phyloP scores from a whole-genome alignment of 768 basidiomycete genomes.

The Rickenella mellea region DNA sequence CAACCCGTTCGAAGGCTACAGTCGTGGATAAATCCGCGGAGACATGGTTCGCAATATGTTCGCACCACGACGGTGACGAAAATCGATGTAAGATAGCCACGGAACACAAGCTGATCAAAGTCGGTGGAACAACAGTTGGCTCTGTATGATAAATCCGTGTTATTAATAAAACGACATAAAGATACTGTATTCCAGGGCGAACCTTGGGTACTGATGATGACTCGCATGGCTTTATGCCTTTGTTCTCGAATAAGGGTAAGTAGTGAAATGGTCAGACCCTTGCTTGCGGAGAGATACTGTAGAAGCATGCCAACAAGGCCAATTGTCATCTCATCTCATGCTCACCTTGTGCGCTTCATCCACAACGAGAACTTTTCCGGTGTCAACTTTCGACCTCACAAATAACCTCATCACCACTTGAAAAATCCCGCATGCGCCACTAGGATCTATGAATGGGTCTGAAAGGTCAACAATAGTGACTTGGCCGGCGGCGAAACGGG shows the following conservation, averaged over 20 bases:
- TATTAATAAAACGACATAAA: constrained; percentile 1
- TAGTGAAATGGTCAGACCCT: constrained; percentile 49
- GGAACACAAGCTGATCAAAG: constrained; percentile 57
- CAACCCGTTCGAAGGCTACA: constrained; percentile 59
- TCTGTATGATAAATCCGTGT: constrained; percentile 28
- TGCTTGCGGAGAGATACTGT: constrained; percentile 49
- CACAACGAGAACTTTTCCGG: constrained; percentile 61
- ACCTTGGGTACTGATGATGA: constrained; percentile 73
- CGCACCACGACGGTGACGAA: constrained; percentile 71
- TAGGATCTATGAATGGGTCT: constrained; percentile 62
- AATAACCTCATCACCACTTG: constrained; percentile 62
- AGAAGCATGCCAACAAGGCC: not conserved
- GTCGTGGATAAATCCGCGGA: constrained; percentile 48
- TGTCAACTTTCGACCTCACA: constrained; percentile 45
- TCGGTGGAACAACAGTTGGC: constrained; percentile 62
- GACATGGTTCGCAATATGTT: constrained; percentile 58
- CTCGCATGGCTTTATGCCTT: constrained; percentile 61
- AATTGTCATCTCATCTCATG: not conserved
- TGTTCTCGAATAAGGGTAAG: constrained; percentile 57
- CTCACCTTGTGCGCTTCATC: constrained; percentile 69
- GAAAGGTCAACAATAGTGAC: constrained; percentile 64
- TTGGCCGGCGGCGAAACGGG: constrained; percentile 45
- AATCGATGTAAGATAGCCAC: constrained; percentile 63
- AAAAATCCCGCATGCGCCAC: constrained; percentile 59
- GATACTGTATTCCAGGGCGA: constrained; percentile 3